These are phyloP conservation scores for Trichophyton benhamiae DNA, from an alignment of 2,329 filamentous ascomycete species.

Conservation along the genomic window DNA sequence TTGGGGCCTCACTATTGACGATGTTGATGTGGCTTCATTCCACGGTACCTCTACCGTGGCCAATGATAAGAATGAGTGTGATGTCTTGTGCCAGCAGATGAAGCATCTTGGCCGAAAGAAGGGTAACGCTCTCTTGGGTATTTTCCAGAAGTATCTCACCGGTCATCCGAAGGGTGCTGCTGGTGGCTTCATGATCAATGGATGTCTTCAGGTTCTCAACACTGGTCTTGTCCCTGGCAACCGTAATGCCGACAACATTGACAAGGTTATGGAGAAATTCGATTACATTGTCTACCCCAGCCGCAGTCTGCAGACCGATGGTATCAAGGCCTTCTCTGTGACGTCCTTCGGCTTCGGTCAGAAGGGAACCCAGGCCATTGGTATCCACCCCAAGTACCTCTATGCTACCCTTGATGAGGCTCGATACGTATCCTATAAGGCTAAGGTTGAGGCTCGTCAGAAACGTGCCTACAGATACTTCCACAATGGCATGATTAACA, in stretches of 20 bases:
- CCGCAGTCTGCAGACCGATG: conserved; percentile 90
- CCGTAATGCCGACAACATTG: conserved; percentile 94
- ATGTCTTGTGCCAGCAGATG: conserved; percentile 92
- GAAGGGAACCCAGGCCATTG: conserved; percentile 94
- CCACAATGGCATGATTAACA: conserved; percentile 97
- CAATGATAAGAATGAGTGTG: conserved; percentile 99
- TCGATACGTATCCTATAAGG: conserved; percentile 68
- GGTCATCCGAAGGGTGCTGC: conserved; percentile 98
- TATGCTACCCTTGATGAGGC: conserved; percentile 85
- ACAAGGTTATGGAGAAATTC: conserved; percentile 91
- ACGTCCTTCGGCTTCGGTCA: conserved; percentile 99
- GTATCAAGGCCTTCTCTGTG: conserved; percentile 95
- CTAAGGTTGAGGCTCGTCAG: conserved; percentile 82
- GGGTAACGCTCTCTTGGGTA: conserved; percentile 89
- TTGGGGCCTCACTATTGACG: conserved; percentile 95
- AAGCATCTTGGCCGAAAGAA: conserved; percentile 88
- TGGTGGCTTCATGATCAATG: conserved; percentile 99
- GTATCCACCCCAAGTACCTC: conserved; percentile 91
- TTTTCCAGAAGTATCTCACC: conserved; percentile 99
- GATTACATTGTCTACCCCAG: conserved; percentile 97
- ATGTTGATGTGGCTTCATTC: conserved; percentile 91
- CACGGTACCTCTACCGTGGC: conserved; percentile 97
- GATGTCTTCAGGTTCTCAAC: conserved; percentile 89
- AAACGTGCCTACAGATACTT: conserved; percentile 99
- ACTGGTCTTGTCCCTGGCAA: conserved; percentile 89